Conservation (phyloP, 805 yeast species). For the Yarrowia sp. region DNA sequence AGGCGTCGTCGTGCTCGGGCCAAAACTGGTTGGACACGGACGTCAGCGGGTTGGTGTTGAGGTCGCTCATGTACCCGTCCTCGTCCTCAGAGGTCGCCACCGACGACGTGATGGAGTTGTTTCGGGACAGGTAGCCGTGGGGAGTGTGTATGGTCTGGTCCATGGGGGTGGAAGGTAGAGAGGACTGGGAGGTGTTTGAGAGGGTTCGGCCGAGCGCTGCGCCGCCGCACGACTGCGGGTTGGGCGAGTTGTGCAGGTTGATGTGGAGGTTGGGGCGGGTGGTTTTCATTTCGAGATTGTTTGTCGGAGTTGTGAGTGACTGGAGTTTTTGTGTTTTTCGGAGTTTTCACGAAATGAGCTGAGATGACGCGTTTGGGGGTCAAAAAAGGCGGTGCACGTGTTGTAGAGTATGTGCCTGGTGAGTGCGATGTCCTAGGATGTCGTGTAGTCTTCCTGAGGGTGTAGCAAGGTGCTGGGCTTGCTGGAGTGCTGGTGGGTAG, state of each 20-base stretch:
- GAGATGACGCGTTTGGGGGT: too few species aligned
- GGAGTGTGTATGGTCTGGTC: slow-evolving; percentile 27
- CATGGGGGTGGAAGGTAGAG: slow-evolving; percentile 18
- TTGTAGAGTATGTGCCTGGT: too few species aligned
- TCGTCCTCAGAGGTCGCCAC: slow-evolving; percentile 6
- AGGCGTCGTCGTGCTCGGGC: slow-evolving; percentile 42
- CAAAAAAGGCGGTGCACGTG: too few species aligned
- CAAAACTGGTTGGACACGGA: slow-evolving; percentile 31
- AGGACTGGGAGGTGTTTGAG: slow-evolving; percentile 10
- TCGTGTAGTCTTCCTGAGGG: too few species aligned
- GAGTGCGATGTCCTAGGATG: too few species aligned
- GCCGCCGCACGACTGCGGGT: slow-evolving; percentile 7
- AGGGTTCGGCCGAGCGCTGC: slow-evolving; percentile 17
- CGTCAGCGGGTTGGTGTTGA: slow-evolving; percentile 21
- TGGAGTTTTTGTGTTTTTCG: too few species aligned
- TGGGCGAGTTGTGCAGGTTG: slow-evolving; percentile 19
- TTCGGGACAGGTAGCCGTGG: slow-evolving; percentile 6
- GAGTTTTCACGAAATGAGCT: too few species aligned
- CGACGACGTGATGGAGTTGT: slow-evolving; percentile 10
- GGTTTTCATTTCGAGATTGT: neutral
- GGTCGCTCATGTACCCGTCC: slow-evolving; percentile 16
- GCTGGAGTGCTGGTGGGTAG: too few species aligned
- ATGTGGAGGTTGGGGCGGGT: slow-evolving; percentile 19
- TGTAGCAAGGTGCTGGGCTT: too few species aligned
- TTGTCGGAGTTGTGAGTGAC: neutral